Conservation (phyloP, 1,284 basidiomycete genomes). For the Naganishia sp. region DNA sequence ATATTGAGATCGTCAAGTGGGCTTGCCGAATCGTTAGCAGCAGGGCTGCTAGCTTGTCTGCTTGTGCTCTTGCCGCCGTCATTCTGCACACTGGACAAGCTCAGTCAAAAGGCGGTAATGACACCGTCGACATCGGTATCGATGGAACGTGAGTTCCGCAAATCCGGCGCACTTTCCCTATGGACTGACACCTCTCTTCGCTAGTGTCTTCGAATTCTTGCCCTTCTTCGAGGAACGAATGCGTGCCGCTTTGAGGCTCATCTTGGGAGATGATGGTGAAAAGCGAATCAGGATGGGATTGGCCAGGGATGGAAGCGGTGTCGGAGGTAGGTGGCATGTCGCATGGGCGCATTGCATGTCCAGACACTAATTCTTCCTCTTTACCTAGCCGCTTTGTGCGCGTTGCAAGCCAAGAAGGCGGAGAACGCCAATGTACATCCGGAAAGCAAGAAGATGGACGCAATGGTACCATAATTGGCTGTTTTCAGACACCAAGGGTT, state of each 20-base stretch:
- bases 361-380: background rate
- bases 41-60: slow-evolving; percentile 80
- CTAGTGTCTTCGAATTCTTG: slow-evolving; percentile 84
- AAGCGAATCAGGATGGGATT: slow-evolving; percentile 78
- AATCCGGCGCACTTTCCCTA: too few species aligned
- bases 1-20: slow-evolving; percentile 76
- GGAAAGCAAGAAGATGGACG: slow-evolving; percentile 24
- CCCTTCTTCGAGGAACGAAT: slow-evolving; percentile 78
- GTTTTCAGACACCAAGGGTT: too few species aligned
- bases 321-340: slow-evolving; percentile 69
- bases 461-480: slow-evolving; percentile 24
- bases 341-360: background rate
- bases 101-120: slow-evolving; percentile 57
- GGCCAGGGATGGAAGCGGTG: slow-evolving; percentile 96
- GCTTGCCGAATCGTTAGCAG: slow-evolving; percentile 73
- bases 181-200: too few species aligned
- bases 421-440: slow-evolving; percentile 27
- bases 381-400: slow-evolving; percentile 50
- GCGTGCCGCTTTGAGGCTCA: slow-evolving; percentile 67
- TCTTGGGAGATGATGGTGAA: slow-evolving; percentile 80
- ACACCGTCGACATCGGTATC: slow-evolving; percentile 73
- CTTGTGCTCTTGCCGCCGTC: slow-evolving; percentile 81
- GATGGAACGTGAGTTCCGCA: slow-evolving; percentile 70
- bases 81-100: slow-evolving; percentile 74
- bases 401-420: slow-evolving; percentile 55